Base-by-base conservation (phyloP, 768 basidiomycete genomes). In the Artomyces pyxidatus region DNA sequence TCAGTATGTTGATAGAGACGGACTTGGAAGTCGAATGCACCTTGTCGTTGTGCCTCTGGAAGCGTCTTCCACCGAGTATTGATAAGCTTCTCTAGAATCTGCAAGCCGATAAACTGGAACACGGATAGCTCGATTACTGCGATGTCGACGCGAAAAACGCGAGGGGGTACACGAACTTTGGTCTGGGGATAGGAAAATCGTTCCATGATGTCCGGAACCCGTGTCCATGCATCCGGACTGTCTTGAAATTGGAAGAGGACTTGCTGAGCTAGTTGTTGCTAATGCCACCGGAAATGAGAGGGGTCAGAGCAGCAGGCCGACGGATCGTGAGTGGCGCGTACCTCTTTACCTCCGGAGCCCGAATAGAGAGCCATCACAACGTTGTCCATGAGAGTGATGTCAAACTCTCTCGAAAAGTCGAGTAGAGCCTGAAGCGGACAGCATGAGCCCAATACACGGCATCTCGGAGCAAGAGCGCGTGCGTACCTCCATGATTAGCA, bases 211-310 rank as follows among this genome's bases (percentile, higher is more conserved):
- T 88, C 86, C 35, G 96, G 96, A 6, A 98, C 96, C 65, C 88
- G 78, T 55, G 93, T 94, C 96, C 96, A 99, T 29, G 94, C 84
- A 51, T 98, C 95, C 16, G 89, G 88, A 65, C 92, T 77, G 52
- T 99, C 96, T 67, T 98, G 93, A 62, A 99, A 85, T 63, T 94
- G 93, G 7, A 95, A 96, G 58, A 99, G 77, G 54, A 91, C 75
- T 64, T 87, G 86, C 68, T 98, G 95, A 14, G 95, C 95, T 65
- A 84, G 66, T 81, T 88, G 86, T 88, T 94, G 94, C 94, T 98
- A 17, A 16, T n/a, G 29, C 46, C 53, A 25, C 42, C 25, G 49
- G n/a, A 51, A 37, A 41, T 45, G 32, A 12, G 6, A 44, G 17
- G 16, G 43, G 43, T 26, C 35, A 9, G 30, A 46, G 17, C 43